Evolutionary conservation across 768 basidiomycete species (phyloP), one percentile per base, ranked within the genome.

Genomic region (Mycena leptocephala): DNA sequence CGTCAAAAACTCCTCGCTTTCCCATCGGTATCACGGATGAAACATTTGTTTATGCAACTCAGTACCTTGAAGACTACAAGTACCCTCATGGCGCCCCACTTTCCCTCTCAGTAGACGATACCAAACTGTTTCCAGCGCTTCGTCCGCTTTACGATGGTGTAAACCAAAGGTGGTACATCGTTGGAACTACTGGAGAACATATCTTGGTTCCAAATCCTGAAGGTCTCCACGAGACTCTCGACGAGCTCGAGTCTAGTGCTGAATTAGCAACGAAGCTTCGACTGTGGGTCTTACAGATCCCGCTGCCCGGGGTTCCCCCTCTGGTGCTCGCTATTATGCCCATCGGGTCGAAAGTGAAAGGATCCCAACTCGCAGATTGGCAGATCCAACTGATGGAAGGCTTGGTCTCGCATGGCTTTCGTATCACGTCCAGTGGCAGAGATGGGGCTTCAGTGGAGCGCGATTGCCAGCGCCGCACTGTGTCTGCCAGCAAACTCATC

Each of bases 401-500:
- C 3, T 26, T 76, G 5, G 24, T 76, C 35, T 62, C 59, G 0
- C 67, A 26, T 24, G 66, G 64, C 7, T 68, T 69, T 16, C 73
- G 73, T 20, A 53, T 69, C 13, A 59, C 65, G 14, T 33, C 53
- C 30, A 74, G 64, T 30, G 64, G 53, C 8, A 53, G 53, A 16
- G 64, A 75, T 69, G 73, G 73, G 7, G 73, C 73, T 11, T 48
- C 64, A 1, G 65, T 74, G 28, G 72, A 73, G 63, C 72, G 72
- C 1, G 72, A 73, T n/a, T 73, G 72, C 51, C 72, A 73, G 28
- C 46, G 72, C 10, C 63, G 35, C 5, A 39, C 41, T 1, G 53
- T 41, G 8, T 2, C 39, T 7, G 69, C 53, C 4, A 67, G 65
- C 39, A 68, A 48, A 24, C 14, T 41, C 35, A 26, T 6, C 0